A percentile compares a stretch with the other conserved stretches of the same genome.
phyloP scores from a whole-genome alignment of 768 basidiomycete species.

The Amanita jacksonii region DNA sequence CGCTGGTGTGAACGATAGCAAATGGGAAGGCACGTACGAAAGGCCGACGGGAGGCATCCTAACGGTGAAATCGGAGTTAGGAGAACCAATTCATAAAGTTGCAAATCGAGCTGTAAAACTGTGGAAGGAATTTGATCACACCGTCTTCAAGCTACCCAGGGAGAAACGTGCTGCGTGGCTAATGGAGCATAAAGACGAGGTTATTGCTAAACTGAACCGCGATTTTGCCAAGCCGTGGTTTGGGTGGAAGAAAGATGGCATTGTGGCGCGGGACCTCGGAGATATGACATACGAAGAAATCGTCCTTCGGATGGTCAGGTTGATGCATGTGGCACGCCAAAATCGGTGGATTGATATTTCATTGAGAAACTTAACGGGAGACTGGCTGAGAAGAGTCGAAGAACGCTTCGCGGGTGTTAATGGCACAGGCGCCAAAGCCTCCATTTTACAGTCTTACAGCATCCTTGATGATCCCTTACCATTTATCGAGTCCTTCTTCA shows the following conservation, averaged over 20 bases:
- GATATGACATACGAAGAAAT: constrained; percentile 99
- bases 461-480: constrained; percentile 73
- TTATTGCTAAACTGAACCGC: constrained; percentile 86
- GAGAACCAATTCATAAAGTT: constrained; percentile 99
- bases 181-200: constrained; percentile 74
- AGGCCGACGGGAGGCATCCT: constrained; percentile 94
- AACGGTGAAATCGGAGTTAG: constrained; percentile 94
- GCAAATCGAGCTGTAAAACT: constrained; percentile 94
- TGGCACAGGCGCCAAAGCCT: constrained; percentile 64
- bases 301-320: constrained; percentile 78
- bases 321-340: constrained; percentile 93
- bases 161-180: constrained; percentile 93
- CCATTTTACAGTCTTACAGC: constrained; percentile 75
- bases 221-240: constrained; percentile 98
- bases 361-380: constrained; percentile 87
- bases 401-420: constrained; percentile 92
- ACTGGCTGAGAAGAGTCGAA: constrained; percentile 94
- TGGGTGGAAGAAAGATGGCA: constrained; percentile 89
- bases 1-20: constrained; percentile 77
- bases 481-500: constrained; percentile 79
- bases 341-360: constrained; percentile 89
- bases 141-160: constrained; percentile 89
- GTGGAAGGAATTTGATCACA: constrained; percentile 98
- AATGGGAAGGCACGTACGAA: constrained; percentile 92
- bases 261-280: constrained; percentile 72